Evolutionary conservation across 1,139 yeast species (phyloP).

Genomic region (Kazachstania sp.): DNA sequence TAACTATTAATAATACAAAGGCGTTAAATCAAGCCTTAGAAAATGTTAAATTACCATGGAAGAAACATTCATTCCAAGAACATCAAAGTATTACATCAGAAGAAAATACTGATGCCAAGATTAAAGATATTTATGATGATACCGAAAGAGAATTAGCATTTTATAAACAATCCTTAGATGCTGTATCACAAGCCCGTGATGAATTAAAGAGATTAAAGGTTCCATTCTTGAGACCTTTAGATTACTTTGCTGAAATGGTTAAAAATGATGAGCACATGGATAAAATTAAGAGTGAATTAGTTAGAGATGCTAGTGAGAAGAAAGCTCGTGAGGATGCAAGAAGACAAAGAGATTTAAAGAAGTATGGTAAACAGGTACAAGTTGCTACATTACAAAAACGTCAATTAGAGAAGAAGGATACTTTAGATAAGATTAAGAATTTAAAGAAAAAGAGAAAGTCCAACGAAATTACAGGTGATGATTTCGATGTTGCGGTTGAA

Average conservation of each 20-base stretch:
- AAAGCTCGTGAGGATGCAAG: slow-evolving; percentile 91
- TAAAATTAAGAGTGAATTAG: slow-evolving; percentile 70
- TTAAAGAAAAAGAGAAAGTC: slow-evolving; percentile 80
- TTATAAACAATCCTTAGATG: slow-evolving; percentile 86
- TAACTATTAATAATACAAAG: slow-evolving; percentile 65
- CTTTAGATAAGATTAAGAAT: slow-evolving; percentile 81
- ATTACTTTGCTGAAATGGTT: slow-evolving; percentile 97
- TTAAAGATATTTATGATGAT: slow-evolving; percentile 90
- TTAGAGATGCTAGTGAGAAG: slow-evolving; percentile 81
- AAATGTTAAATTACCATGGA: slow-evolving; percentile 66
- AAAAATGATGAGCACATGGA: slow-evolving; percentile 99
- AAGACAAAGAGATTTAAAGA: slow-evolving; percentile 89
- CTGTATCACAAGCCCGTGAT: slow-evolving; percentile 66
- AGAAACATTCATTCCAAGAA: slow-evolving; percentile 65
- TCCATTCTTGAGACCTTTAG: slow-evolving; percentile 88
- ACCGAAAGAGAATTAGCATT: slow-evolving; percentile 79
- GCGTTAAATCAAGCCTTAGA: slow-evolving; percentile 63
- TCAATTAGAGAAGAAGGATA: slow-evolving; percentile 87
- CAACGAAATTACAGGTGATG: slow-evolving; percentile 50
- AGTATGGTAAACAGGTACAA: slow-evolving; percentile 96
- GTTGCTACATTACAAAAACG: slow-evolving; percentile 88
- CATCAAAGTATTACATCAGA: slow-evolving; percentile 67
- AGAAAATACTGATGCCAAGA: slow-evolving; percentile 50
- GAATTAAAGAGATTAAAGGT: slow-evolving; percentile 58
- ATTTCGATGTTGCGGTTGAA: slow-evolving; percentile 71